phyloP scores from a whole-genome alignment of 2,329 filamentous ascomycete genomes.

The Aureobasidium pullulans region DNA sequence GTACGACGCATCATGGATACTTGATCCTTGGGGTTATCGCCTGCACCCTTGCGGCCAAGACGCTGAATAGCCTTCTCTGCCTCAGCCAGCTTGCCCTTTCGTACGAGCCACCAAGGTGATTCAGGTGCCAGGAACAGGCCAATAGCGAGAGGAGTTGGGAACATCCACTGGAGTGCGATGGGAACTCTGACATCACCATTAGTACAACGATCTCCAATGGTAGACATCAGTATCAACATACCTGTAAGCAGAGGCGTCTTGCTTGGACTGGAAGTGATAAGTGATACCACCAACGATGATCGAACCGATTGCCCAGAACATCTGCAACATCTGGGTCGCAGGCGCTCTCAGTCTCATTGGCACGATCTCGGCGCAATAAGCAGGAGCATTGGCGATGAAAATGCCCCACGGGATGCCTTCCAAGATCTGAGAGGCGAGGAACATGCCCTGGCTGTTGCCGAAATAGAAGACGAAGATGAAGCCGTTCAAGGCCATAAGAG shows the following conservation, averaged over 20 bases:
- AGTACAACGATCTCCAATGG: too few relatives aligned
- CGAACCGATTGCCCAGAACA: slow-evolving; percentile 57
- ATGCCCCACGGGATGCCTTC: slow-evolving; percentile 60
- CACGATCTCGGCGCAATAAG: slow-evolving; percentile 56
- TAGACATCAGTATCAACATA: slow-evolving; percentile 18
- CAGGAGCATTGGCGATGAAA: slow-evolving; percentile 58
- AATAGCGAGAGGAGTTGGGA: slow-evolving; percentile 48
- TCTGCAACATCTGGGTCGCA: slow-evolving; percentile 56
- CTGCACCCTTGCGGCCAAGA: slow-evolving; percentile 37
- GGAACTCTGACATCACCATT: slow-evolving; percentile 39
- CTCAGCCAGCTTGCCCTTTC: slow-evolving; percentile 39
- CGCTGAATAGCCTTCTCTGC: slow-evolving; percentile 43
- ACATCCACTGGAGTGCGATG: slow-evolving; percentile 54
- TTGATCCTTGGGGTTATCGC: slow-evolving; percentile 46
- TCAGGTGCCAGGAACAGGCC: slow-evolving; percentile 46
- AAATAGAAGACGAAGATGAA: slow-evolving; percentile 57
- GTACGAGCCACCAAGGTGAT: slow-evolving; percentile 49
- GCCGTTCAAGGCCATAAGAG: slow-evolving; percentile 50
- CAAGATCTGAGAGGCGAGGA: slow-evolving; percentile 50
- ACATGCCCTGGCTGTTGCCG: slow-evolving; percentile 37
- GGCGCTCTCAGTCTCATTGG: slow-evolving; percentile 51
- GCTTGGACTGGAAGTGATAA: slow-evolving; percentile 43
- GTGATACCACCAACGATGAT: slow-evolving; percentile 55
- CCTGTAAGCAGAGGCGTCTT: slow-evolving; percentile 36
- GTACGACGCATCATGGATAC: slow-evolving; percentile 55